Base-by-base conservation (phyloP, 305 asterid species). In the Stenogyne calaminthoides region DNA sequence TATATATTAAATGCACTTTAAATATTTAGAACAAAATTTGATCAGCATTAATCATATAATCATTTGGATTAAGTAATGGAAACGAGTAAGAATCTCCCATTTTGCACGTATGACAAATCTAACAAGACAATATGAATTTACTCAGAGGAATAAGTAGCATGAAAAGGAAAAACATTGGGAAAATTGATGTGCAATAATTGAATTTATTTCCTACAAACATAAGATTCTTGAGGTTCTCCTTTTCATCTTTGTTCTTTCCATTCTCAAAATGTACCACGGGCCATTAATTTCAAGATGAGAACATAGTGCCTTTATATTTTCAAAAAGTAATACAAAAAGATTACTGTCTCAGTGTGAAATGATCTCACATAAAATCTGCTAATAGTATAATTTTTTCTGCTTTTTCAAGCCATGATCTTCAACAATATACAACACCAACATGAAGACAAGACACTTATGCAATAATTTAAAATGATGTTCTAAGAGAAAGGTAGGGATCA, bases 331-430 rank as follows among this genome's bases (percentile, higher is more conserved):
- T 42, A 42, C 3, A 42, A 42, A 27, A 42, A 44, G 11, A 44
- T 44, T 44, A 44, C 2, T 10, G 14, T 40, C 47, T 40, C 47
- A 14, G 11, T 16, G 6, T 12, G 52, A 6, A 46, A 46, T 7
- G 7, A 46, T 3, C 16, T 4, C 52, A 4, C 18, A 46, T 11
- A 12, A 46, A 16, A 14, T 14, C 1, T 16, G 6, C 15, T n/a
- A n/a, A 46, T 54, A 55, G 9, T 9, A 72, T 64, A 47, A 69
- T 46, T 49, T 42, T 80, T 80, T 83, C 81, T 80, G 85, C 74
- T 83, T 76, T 75, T 78, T 70, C 69, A 83, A 83, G 83, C 5
- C 73, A 64, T 74, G 68, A 61, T 72, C 66, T 68, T 64, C 69
- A 75, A 49, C 75, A 77, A 77, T 74, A 51, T 3, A 34, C 58